These are phyloP conservation scores for Aspergillus sp. DNA, from an alignment of 2,329 filamentous ascomycete genomes.

Conservation along the genomic window DNA sequence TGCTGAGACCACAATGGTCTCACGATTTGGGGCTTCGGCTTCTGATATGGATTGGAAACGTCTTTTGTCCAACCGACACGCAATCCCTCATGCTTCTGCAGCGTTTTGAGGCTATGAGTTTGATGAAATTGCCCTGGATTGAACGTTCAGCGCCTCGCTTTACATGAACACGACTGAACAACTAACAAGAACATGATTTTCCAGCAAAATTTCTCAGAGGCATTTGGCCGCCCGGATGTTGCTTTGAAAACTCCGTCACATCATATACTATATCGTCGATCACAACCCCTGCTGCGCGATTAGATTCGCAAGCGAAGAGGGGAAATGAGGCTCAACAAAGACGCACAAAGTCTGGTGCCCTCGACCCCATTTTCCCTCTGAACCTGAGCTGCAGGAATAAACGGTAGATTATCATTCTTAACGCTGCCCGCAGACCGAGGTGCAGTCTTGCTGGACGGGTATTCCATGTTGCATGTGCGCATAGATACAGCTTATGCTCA, in stretches of 20 bases:
- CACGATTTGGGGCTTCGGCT: neutral
- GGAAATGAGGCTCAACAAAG: too few species aligned
- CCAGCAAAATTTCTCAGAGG: neutral
- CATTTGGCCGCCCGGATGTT: neutral
- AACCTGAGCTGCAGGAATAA: too few species aligned
- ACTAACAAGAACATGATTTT: constrained; percentile 1
- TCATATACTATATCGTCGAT: constrained; percentile 1
- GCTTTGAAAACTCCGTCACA: neutral
- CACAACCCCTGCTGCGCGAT: neutral
- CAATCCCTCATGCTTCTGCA: neutral
- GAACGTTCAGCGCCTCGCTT: neutral
- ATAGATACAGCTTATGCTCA: too few species aligned
- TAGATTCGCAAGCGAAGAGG: neutral
- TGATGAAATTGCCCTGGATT: constrained; percentile 1
- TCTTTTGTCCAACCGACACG: neutral
- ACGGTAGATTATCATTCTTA: too few species aligned
- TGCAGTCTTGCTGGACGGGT: too few species aligned
- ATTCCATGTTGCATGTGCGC: too few species aligned
- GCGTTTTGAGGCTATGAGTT: neutral
- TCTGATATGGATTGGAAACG: neutral
- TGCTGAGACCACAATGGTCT: too few species aligned
- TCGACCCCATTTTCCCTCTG: too few species aligned
- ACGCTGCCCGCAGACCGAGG: too few species aligned
- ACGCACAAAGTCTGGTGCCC: too few species aligned
- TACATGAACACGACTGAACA: neutral